Percentiles rank a stretch among this genome's conserved stretches.
phyloP scores from a whole-genome alignment of 306 rosid genomes.

The Pyrus betulifolia region DNA sequence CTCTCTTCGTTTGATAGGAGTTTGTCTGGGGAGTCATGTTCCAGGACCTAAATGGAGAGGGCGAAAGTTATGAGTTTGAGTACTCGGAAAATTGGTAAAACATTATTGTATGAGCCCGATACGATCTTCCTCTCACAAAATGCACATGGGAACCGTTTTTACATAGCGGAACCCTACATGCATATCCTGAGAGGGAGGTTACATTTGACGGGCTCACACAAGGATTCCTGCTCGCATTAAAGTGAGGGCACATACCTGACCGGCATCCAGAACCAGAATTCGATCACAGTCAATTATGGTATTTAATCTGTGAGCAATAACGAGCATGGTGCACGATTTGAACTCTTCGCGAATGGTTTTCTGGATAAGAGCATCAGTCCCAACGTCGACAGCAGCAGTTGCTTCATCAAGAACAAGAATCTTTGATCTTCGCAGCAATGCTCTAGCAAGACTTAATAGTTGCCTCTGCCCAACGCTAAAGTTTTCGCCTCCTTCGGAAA shows the following conservation, averaged over 20 bases:
- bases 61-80: neutral
- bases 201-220: neutral
- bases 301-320: constrained; percentile 83
- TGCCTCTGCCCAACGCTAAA: constrained; percentile 95
- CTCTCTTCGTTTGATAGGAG: constrained; percentile 52
- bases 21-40: constrained; percentile 50
- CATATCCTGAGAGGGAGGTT: no score
- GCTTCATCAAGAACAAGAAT: constrained; percentile 95
- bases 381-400: constrained; percentile 88
- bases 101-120: neutral
- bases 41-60: constrained; percentile 43
- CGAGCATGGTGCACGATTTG: constrained; percentile 75
- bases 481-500: constrained; percentile 82
- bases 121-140: neutral
- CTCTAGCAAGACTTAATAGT: constrained; percentile 76
- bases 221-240: neutral
- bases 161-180: no score
- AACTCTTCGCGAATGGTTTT: constrained; percentile 84
- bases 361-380: constrained; percentile 81
- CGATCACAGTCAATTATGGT: constrained; percentile 72
- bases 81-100: neutral
- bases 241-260: constrained; percentile 46
- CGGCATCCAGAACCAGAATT: constrained; percentile 68
- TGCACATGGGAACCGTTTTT: neutral
- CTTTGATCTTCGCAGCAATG: constrained; percentile 75